phyloP scores from a whole-genome alignment of 2,329 filamentous ascomycete genomes.

The Intubia oerlemansii region DNA sequence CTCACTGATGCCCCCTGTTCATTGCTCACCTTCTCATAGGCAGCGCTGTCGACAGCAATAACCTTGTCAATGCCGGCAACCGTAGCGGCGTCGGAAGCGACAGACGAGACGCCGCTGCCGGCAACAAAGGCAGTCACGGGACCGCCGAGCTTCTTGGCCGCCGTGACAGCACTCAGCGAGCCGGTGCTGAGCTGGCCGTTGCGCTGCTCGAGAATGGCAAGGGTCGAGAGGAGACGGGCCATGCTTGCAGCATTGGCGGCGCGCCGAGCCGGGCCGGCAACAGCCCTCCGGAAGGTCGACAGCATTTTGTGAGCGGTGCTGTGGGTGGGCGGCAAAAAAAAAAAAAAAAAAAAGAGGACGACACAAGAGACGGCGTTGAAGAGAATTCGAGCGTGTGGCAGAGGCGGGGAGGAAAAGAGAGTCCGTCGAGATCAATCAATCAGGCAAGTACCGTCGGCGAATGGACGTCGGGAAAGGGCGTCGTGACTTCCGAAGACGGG shows the following conservation, averaged over 20 bases:
- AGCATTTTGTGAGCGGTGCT: slow-evolving; percentile 6
- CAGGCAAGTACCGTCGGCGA: neutral
- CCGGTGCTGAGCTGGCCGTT: slow-evolving; percentile 69
- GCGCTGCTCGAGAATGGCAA: slow-evolving; percentile 81
- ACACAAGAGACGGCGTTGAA: no score
- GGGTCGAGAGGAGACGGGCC: slow-evolving; percentile 57
- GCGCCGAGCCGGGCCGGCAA: slow-evolving; percentile 2
- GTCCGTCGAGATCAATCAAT: neutral
- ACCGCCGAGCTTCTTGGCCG: slow-evolving; percentile 71
- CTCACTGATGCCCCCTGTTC: slow-evolving; percentile 21
- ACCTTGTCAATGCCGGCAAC: slow-evolving; percentile 83
- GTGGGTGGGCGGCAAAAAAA: no score
- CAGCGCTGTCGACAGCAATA: slow-evolving; percentile 65
- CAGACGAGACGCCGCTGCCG: slow-evolving; percentile 51
- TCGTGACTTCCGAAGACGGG: slow-evolving; percentile 3
- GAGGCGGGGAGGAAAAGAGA: neutral
- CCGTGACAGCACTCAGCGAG: slow-evolving; percentile 68
- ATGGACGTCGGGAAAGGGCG: neutral
- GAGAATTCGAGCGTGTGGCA: no score
- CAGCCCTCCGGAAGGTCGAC: slow-evolving; percentile 7
- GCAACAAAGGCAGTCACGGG: slow-evolving; percentile 74
- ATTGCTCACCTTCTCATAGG: slow-evolving; percentile 93
- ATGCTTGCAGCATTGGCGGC: slow-evolving; percentile 25
- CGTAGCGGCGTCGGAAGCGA: slow-evolving; percentile 70
- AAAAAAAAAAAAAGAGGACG: no score